Percentiles rank a stretch among this genome's conserved stretches.
These are phyloP conservation scores for Agapanthus africanus DNA, from an alignment of 106 monocot genomes.

Conservation along the genomic window DNA sequence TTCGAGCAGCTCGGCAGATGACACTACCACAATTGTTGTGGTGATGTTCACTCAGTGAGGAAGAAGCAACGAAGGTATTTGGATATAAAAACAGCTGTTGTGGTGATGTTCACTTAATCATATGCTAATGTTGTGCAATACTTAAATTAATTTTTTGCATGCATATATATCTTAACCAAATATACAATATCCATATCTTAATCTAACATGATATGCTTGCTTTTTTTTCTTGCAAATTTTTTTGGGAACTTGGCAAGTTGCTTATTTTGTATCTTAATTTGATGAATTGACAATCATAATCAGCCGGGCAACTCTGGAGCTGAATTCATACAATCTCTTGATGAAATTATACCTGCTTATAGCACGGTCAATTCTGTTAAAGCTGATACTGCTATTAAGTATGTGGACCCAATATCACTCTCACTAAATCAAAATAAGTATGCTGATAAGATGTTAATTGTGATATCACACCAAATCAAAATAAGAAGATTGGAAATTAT, in stretches of 20 bases:
- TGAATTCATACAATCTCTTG: not conserved
- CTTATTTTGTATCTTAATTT: not conserved
- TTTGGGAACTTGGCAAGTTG: not conserved
- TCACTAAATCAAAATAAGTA: too few species aligned
- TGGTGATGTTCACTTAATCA: not conserved
- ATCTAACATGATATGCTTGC: not conserved
- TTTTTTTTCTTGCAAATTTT: not conserved
- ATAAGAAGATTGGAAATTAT: too few species aligned
- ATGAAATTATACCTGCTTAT: not conserved
- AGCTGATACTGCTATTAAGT: too few species aligned
- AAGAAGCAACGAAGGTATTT: not conserved
- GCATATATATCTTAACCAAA: too few species aligned
- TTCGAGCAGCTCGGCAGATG: slow-evolving; percentile 40
- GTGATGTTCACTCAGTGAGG: too few species aligned
- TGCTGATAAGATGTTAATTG: too few species aligned
- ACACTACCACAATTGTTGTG: too few species aligned
- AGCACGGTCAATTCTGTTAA: not conserved
- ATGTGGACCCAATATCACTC: too few species aligned
- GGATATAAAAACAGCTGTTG: not conserved
- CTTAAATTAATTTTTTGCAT: not conserved
- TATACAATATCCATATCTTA: not conserved
- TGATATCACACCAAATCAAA: too few species aligned
- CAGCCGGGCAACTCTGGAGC: not conserved
- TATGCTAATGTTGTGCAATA: not conserved
- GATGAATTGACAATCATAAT: slow-evolving; percentile 6